A percentile compares a stretch with the other conserved stretches of the same genome.
Evolutionary conservation across 179 eudicot genomes (phyloP).

Genomic region (Amaranthus tricolor): DNA sequence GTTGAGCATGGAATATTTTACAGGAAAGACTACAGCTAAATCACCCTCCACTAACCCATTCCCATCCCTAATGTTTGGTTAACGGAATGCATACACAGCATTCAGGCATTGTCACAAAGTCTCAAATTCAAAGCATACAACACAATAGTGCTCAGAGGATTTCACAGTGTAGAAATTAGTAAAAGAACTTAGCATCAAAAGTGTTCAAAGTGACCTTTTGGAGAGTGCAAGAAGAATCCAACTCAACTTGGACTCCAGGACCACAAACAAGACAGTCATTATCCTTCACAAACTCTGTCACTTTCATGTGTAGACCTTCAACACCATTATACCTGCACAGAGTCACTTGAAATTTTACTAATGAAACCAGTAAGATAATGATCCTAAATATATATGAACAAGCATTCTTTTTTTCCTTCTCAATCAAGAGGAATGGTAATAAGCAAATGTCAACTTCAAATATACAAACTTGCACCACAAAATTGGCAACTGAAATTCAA

Average conservation of each 20-base stretch:
- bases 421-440: not conserved
- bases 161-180: not conserved
- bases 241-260: slow-evolving; percentile 84
- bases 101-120: not conserved
- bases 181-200: slow-evolving; percentile 10
- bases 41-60: not conserved
- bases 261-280: slow-evolving; percentile 91
- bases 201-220: slow-evolving; percentile 50
- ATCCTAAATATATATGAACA: not conserved
- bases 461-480: not conserved
- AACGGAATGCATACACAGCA: not conserved
- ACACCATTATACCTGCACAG: slow-evolving; percentile 81
- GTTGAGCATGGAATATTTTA: not conserved
- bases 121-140: slow-evolving; percentile 3
- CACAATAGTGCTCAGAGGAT: not conserved
- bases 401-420: not conserved
- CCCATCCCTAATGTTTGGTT: not conserved
- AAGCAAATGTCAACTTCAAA: not conserved
- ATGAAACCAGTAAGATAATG: not conserved
- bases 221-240: slow-evolving; percentile 69
- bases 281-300: slow-evolving; percentile 77
- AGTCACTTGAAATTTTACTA: not conserved
- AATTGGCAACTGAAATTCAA: not conserved
- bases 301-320: slow-evolving; percentile 91
- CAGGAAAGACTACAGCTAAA: not conserved